Base-by-base conservation (phyloP, 257 asterid genomes). In the Solanum microdontum region DNA sequence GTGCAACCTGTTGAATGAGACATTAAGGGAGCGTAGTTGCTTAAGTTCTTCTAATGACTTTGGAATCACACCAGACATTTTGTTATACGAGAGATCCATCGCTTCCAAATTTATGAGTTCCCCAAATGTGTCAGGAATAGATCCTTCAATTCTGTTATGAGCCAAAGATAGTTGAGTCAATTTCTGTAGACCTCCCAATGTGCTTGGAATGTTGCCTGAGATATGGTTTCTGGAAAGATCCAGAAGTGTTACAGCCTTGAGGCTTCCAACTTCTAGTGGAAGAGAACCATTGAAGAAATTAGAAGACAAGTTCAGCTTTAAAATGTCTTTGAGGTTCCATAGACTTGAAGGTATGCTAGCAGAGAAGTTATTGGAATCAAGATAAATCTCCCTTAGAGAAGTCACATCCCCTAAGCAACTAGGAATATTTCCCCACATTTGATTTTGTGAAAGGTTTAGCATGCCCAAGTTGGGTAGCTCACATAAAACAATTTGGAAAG, bases 61-160 rank as follows among this genome's bases (percentile, higher is more conserved):
- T 21, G 93, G 94, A 13, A 90, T 89, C 17, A 13, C 10, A 13
- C 93, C 90, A 2, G 90, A 85, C 24, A 92, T 87, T n/a, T 89
- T 84, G 89, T 92, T 92, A 30, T 37, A 92, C 0, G 93, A 90
- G 1, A 90, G 85, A 24, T 92, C 92, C 72, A 92, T 73, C 2
- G 36, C 17, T 39, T 87, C 87, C 66, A 92, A 76, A 70, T 79
- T 32, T 68, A 83, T 4, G 85, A 89, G 75, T 6, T 70, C 48
- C 19, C 86, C 76, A 55, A 86, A 9, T 32, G 90, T 87, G 8
- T 62, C 91, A 5, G 92, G 93, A 83, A 90, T 80, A 5, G 85
- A 24, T 17, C 92, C 94, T 69, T 88, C 21, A 33, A 92, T 82
- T 24, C n/a, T 60, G 32, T 91, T 92, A 6, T 84, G 40, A 15